Conservation (phyloP, 805 yeast species). For the Blastobotrys peoriensis region DNA sequence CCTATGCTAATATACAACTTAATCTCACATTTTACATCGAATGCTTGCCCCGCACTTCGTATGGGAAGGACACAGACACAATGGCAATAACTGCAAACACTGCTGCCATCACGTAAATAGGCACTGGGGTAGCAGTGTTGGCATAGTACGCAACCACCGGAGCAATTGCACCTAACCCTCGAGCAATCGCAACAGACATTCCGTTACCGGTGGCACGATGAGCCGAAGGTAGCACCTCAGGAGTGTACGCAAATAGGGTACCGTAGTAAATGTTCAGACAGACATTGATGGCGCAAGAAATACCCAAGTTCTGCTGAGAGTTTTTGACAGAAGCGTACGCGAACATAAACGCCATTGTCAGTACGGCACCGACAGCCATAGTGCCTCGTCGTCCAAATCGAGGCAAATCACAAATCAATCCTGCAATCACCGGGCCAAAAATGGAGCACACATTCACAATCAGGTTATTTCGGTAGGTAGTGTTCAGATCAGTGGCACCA, state of each 20-base stretch:
- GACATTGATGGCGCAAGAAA: slow-evolving; percentile 44
- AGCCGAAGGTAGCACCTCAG: slow-evolving; percentile 52
- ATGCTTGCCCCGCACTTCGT: slow-evolving; percentile 18
- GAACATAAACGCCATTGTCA: slow-evolving; percentile 53
- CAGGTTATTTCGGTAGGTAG: slow-evolving; percentile 28
- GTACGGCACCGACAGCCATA: slow-evolving; percentile 44
- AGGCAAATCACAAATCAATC: slow-evolving; percentile 10
- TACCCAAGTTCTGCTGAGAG: slow-evolving; percentile 47
- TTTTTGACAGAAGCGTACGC: slow-evolving; percentile 59
- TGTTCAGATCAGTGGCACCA: slow-evolving; percentile 17
- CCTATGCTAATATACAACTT: background rate
- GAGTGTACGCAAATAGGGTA: slow-evolving; percentile 58
- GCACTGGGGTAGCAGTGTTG: slow-evolving; percentile 41
- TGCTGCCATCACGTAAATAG: slow-evolving; percentile 44
- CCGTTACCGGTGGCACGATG: slow-evolving; percentile 58
- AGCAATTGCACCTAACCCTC: slow-evolving; percentile 43
- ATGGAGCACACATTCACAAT: slow-evolving; percentile 43
- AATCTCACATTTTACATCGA: slow-evolving; percentile 36
- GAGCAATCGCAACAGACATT: slow-evolving; percentile 46
- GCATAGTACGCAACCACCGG: slow-evolving; percentile 44
- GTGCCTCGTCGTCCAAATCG: slow-evolving; percentile 43
- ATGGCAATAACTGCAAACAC: slow-evolving; percentile 39
- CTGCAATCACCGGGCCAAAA: slow-evolving; percentile 49
- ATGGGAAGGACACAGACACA: slow-evolving; percentile 36
- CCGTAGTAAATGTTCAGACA: slow-evolving; percentile 49